These are phyloP conservation scores for Entomortierella beljakovae DNA, from an alignment of 192 early-diverging fungal genomes.

Conservation along the genomic window DNA sequence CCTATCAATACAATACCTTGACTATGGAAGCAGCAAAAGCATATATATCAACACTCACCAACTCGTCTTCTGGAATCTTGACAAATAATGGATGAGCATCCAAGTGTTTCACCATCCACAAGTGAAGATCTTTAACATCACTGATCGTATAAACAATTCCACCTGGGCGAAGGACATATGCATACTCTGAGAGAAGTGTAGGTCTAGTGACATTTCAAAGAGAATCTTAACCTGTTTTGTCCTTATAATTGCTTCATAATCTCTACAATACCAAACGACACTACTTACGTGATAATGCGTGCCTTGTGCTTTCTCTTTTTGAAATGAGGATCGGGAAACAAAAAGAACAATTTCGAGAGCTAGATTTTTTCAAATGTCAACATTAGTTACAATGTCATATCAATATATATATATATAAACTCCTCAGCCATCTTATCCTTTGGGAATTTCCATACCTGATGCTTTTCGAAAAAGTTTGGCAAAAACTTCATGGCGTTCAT, in stretches of 20 bases:
- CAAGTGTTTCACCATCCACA: constrained; percentile 97
- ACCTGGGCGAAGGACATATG: constrained; percentile 89
- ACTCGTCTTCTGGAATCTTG: constrained; percentile 80
- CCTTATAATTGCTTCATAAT: not conserved
- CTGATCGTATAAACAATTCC: constrained; percentile 98
- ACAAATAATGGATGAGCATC: constrained; percentile 96
- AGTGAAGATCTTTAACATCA: constrained; percentile 91
- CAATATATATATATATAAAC: not conserved
- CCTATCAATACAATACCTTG: not conserved
- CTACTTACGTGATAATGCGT: constrained; percentile 85
- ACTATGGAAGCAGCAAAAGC: not conserved
- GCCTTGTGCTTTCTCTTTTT: constrained; percentile 99
- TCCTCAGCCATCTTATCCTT: not conserved
- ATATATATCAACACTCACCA: too few relatives aligned
- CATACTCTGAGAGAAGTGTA: constrained; percentile 91
- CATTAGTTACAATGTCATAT: not conserved
- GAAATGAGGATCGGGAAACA: constrained; percentile 99
- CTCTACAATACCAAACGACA: not conserved
- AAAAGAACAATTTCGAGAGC: constrained; percentile 96
- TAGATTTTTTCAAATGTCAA: constrained; percentile 30
- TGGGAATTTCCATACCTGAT: constrained; percentile 67
- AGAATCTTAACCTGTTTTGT: not conserved
- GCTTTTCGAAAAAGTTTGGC: constrained; percentile 98
- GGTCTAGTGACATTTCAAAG: constrained; percentile 13
- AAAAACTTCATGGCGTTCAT: constrained; percentile 99